Evolutionary conservation across 225 moss, liverwort and hornwort genomes (phyloP), one percentile per base, ranked within the genome.

Genomic region (Straminergon stramineum): DNA sequence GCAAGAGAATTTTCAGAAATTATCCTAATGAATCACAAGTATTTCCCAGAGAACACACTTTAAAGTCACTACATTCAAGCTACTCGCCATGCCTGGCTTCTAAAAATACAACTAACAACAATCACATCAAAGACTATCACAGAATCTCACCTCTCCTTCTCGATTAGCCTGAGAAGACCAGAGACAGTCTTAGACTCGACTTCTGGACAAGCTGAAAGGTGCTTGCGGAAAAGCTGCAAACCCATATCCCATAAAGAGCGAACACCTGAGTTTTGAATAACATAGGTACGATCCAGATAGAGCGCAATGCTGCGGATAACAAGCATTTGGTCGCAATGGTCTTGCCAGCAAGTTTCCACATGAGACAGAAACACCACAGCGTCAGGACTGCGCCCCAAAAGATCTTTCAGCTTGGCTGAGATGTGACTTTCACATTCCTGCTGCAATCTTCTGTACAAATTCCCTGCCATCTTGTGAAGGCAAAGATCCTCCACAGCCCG

Each of bases 311-410:
- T 97, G 52, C 99, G 92, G 73, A 99, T 99, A 91, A 99, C 93
- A 87, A 99, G 97, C 99, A 99, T 99, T 92, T 99, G 99, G 79
- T 99, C 94, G 91, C 99, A 99, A 91, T 99, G 97, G 92, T 99
- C 96, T 91, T 99, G 99, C 99, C 99, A 99, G 91, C 97, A 97
- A 84, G 95, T 95, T 90, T 99, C 99, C 78, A 99, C 99, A 86
- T 97, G 95, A 63, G 99, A 97, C 88, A 99, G 93, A 66, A 99
- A 99, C 79, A 99, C 99, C 89, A 99, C 97, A 57, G 96, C 93
- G 89, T 99, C 99, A 82, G 99, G 99, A 92, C 97, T 99, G 82
- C 97, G 95, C 83, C 97, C 97, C 87, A 95, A 91, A 87, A 97
- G 96, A 26, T 95, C 92, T 78, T 91, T 95, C 84, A 99, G 80